phyloP scores from a whole-genome alignment of 148 eudicot species.

The Vaccinium corymbosum region DNA sequence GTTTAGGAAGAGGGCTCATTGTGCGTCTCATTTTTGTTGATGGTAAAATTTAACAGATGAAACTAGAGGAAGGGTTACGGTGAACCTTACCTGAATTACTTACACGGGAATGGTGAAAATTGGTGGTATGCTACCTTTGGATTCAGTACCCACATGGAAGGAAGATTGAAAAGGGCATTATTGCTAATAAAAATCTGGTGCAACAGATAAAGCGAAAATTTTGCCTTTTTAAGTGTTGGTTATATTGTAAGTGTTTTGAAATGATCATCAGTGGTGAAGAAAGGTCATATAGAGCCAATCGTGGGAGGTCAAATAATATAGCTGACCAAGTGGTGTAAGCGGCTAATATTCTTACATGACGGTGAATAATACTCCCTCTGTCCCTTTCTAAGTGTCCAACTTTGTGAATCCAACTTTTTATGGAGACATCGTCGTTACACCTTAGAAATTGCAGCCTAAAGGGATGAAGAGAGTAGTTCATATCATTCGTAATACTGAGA shows the following conservation, averaged over 20 bases:
- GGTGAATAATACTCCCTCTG: background rate
- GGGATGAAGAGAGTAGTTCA: too few species aligned
- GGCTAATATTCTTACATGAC: too few species aligned
- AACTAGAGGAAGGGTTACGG: background rate
- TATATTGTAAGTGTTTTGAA: background rate
- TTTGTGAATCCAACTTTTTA: too few species aligned
- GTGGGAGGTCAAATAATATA: conserved; percentile 6
- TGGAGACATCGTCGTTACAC: too few species aligned
- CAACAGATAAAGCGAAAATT: background rate
- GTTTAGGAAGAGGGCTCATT: background rate
- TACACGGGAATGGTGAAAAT: background rate
- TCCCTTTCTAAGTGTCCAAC: too few species aligned
- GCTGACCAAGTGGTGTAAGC: background rate
- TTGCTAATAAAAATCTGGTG: background rate
- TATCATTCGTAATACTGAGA: background rate
- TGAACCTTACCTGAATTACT: background rate
- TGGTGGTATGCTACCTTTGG: background rate
- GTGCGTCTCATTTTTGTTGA: background rate
- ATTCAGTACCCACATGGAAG: background rate
- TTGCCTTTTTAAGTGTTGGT: background rate
- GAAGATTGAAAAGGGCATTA: background rate
- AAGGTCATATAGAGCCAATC: background rate
- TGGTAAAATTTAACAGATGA: background rate
- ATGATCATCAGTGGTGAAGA: background rate
- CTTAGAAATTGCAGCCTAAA: too few species aligned